A percentile compares a stretch with the other conserved stretches of the same genome.
phyloP scores from a whole-genome alignment of 805 yeast genomes.

The Metschnikowia aberdeeniae region DNA sequence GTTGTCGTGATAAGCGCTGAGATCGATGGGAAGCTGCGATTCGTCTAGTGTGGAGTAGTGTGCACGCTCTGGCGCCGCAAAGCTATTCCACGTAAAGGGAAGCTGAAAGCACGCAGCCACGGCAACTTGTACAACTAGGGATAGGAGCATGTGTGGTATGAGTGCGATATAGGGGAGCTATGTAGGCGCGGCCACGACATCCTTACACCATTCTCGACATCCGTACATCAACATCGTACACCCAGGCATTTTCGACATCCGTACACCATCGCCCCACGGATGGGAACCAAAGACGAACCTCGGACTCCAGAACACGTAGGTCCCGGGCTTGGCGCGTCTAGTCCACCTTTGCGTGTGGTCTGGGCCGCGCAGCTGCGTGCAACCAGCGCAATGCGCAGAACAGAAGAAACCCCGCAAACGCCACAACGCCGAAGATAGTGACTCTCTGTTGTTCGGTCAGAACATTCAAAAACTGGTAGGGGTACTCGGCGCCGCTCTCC shows the following conservation, averaged over 20 bases:
- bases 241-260: too few species aligned
- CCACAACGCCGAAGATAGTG: slow-evolving; percentile 47
- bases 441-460: slow-evolving; percentile 39
- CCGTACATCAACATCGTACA: too few species aligned
- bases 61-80: slow-evolving; percentile 6
- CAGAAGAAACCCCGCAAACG: slow-evolving; percentile 27
- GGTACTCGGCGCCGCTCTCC: slow-evolving; percentile 48
- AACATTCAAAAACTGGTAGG: slow-evolving; percentile 66
- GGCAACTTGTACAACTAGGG: slow-evolving; percentile 2
- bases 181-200: slow-evolving; percentile 1
- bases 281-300: too few species aligned
- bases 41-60: slow-evolving; percentile 30
- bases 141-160: slow-evolving; percentile 4
- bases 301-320: too few species aligned
- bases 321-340: too few species aligned
- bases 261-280: too few species aligned
- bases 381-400: slow-evolving; percentile 27
- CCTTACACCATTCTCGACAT: slow-evolving; percentile 5
- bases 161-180: neutral
- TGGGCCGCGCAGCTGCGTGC: slow-evolving; percentile 17
- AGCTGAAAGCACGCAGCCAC: slow-evolving; percentile 10
- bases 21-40: slow-evolving; percentile 36
- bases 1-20: slow-evolving; percentile 38
- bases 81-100: slow-evolving; percentile 9
- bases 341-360: neutral